A percentile compares a stretch with the other conserved stretches of the same genome.
These are phyloP conservation scores for Hypomyces rosellus DNA, from an alignment of 2,329 filamentous ascomycete genomes.

Conservation along the genomic window DNA sequence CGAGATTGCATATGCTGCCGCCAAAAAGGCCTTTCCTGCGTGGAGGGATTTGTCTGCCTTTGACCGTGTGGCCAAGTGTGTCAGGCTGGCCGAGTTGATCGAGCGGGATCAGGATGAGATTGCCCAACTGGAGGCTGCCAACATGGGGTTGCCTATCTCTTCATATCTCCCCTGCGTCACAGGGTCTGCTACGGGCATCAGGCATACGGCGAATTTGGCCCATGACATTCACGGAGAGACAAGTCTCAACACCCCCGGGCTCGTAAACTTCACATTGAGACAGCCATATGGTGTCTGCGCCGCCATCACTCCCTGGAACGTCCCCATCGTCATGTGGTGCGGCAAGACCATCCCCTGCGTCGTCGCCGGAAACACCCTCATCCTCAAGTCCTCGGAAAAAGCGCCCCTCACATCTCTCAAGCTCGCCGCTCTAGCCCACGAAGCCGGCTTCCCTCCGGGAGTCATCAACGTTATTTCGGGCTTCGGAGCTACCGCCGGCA, in stretches of 20 bases:
- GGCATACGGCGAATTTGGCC: slow-evolving; percentile 64
- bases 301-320: slow-evolving; percentile 70
- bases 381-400: slow-evolving; percentile 57
- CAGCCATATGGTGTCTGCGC: slow-evolving; percentile 65
- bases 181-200: slow-evolving; percentile 32
- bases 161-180: background rate
- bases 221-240: slow-evolving; percentile 46
- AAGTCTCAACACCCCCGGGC: slow-evolving; percentile 42
- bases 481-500: slow-evolving; percentile 57
- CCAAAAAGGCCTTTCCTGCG: slow-evolving; percentile 11
- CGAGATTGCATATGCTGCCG: slow-evolving; percentile 12
- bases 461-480: slow-evolving; percentile 69
- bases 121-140: slow-evolving; percentile 12
- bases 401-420: slow-evolving; percentile 55
- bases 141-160: slow-evolving; percentile 13
- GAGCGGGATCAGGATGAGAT: slow-evolving; percentile 10
- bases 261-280: slow-evolving; percentile 46
- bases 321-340: slow-evolving; percentile 38
- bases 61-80: slow-evolving; percentile 7
- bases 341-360: slow-evolving; percentile 60
- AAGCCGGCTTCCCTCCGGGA: slow-evolving; percentile 68
- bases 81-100: slow-evolving; percentile 12
- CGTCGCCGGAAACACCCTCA: slow-evolving; percentile 54
- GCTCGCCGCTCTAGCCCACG: slow-evolving; percentile 56
- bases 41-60: slow-evolving; percentile 7